Percentiles rank a stretch among this genome's conserved stretches.
These are phyloP conservation scores for Ilyonectria robusta DNA, from an alignment of 2,329 filamentous ascomycete species.

Conservation along the genomic window DNA sequence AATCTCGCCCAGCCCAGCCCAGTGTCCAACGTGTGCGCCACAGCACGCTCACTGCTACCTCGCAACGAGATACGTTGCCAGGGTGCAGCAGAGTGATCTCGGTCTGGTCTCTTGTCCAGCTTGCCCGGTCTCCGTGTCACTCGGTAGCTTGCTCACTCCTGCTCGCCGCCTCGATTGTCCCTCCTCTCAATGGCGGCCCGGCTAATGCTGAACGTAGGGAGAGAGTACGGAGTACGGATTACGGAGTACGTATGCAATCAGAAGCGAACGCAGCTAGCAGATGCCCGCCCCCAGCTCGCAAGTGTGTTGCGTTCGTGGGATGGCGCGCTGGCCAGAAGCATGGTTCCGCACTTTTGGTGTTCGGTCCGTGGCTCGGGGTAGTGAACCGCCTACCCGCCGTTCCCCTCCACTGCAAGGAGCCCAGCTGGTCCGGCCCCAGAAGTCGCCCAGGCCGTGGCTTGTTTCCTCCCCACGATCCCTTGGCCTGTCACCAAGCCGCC, in stretches of 20 bases:
- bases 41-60: conserved; percentile 3
- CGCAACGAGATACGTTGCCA: background rate
- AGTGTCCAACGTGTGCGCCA: background rate
- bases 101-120: background rate
- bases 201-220: conserved; percentile 16
- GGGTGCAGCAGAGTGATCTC: background rate
- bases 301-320: background rate
- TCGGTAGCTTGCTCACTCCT: conserved; percentile 14
- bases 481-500: conserved; percentile 31
- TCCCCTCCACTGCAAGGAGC: conserved; percentile 38
- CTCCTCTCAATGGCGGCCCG: conserved; percentile 5
- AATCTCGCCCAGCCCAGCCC: conserved; percentile 11
- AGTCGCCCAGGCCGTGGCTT: conserved; percentile 33
- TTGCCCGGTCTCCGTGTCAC: conserved; percentile 1
- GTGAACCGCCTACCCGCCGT: conserved; percentile 12
- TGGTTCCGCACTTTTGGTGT: conserved; percentile 8
- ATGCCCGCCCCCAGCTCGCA: background rate
- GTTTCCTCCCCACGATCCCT: conserved; percentile 44
- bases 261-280: background rate
- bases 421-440: conserved; percentile 19
- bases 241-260: background rate
- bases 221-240: background rate
- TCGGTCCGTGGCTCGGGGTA: background rate
- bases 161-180: background rate
- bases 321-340: conserved; percentile 2